Percentiles rank a stretch among this genome's conserved stretches.
phyloP scores from a whole-genome alignment of 331 rosid genomes.

The Saraca asoca region DNA sequence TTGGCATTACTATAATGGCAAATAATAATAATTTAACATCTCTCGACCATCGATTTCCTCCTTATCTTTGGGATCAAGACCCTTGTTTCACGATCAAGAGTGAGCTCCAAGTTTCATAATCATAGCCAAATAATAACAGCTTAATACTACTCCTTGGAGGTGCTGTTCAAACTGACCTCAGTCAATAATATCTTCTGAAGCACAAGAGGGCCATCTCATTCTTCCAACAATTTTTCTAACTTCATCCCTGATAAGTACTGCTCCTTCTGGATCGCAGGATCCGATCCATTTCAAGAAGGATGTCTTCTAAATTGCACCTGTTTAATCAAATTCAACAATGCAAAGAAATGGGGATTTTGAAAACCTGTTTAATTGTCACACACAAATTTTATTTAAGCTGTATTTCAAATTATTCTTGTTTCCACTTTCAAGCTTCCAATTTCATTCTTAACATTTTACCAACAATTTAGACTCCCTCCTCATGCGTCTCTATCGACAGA shows the following conservation, averaged over 20 bases:
- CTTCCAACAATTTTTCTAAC: conserved; percentile 76
- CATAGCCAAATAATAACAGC: not conserved
- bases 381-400: not conserved
- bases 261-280: conserved; percentile 87
- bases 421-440: conserved; percentile 1
- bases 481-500: not conserved
- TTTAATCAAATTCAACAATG: conserved; percentile 27
- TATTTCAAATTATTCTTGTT: conserved; percentile 10
- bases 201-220: conserved; percentile 87
- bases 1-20: too few species aligned
- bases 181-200: conserved; percentile 84
- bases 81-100: conserved; percentile 19
- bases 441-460: not conserved
- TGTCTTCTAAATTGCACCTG: conserved; percentile 87
- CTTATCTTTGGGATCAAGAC: conserved; percentile 25
- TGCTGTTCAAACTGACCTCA: conserved; percentile 31
- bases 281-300: conserved; percentile 92
- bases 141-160: conserved; percentile 33
- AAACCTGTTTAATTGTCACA: not conserved
- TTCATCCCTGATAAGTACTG: conserved; percentile 72
- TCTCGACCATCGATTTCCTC: conserved; percentile 22
- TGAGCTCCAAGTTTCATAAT: not conserved
- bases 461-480: not conserved
- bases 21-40: not conserved
- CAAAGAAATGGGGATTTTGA: not conserved